These are phyloP conservation scores for Coprinopsis sp. DNA, from an alignment of 768 basidiomycete genomes.

Conservation along the genomic window DNA sequence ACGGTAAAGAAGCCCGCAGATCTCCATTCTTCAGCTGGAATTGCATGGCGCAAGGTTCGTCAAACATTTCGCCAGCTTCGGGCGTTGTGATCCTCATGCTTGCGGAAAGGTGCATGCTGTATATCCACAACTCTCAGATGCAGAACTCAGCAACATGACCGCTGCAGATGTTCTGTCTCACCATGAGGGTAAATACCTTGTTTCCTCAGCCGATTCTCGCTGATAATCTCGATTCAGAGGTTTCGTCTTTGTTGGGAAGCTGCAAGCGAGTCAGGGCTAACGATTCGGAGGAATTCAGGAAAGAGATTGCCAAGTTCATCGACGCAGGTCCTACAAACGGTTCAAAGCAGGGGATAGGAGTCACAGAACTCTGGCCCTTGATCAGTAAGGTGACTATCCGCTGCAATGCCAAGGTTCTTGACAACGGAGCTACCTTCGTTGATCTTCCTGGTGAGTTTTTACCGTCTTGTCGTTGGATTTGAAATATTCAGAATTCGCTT, in stretches of 20 bases:
- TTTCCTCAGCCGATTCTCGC: background rate
- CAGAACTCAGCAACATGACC: constrained; percentile 44
- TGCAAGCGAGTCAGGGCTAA: constrained; percentile 46
- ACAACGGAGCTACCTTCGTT: constrained; percentile 56
- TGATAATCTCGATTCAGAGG: constrained; percentile 25
- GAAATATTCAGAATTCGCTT: background rate
- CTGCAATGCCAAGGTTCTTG: constrained; percentile 45
- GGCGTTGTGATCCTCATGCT: background rate
- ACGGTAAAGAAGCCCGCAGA: constrained; percentile 44
- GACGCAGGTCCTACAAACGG: constrained; percentile 44
- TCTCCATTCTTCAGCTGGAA: constrained; percentile 52
- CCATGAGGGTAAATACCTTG: constrained; percentile 28
- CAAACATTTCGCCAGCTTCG: background rate
- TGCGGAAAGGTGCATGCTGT: constrained; percentile 50
- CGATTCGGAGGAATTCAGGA: constrained; percentile 47
- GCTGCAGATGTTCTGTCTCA: constrained; percentile 43
- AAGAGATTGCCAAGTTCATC: constrained; percentile 56
- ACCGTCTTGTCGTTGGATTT: background rate
- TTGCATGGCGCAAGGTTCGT: constrained; percentile 55
- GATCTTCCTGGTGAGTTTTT: constrained; percentile 49
- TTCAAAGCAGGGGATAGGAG: constrained; percentile 19
- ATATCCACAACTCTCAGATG: constrained; percentile 47
- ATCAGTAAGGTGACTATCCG: constrained; percentile 59
- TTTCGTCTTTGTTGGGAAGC: constrained; percentile 43
- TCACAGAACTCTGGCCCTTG: constrained; percentile 58